These are phyloP conservation scores for Lepidium campestre DNA, from an alignment of 441 rosid genomes.

Conservation along the genomic window DNA sequence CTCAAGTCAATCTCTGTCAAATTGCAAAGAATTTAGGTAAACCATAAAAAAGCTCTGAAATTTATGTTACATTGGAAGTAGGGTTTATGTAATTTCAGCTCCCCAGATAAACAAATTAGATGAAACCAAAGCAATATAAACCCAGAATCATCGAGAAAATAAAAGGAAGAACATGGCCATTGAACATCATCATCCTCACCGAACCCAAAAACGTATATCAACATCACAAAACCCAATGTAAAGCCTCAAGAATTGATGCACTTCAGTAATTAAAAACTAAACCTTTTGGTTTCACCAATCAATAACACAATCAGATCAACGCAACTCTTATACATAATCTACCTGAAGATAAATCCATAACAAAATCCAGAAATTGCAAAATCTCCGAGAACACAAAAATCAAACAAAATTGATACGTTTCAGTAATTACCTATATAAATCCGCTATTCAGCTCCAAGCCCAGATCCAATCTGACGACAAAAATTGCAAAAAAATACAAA, in stretches of 20 bases:
- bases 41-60: background rate
- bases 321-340: background rate
- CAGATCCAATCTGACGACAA: conserved; percentile 52
- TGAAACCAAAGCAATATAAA: background rate
- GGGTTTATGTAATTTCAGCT: conserved; percentile 10
- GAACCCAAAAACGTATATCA: conserved; percentile 3
- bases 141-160: background rate
- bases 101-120: conserved; percentile 9
- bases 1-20: conserved; percentile 20
- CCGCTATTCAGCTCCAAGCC: conserved; percentile 21
- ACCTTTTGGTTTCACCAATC: conserved; percentile 5
- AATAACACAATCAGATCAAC: conserved; percentile 34
- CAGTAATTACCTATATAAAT: conserved; percentile 32
- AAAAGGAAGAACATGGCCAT: conserved; percentile 10
- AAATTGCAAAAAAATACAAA: background rate
- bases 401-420: background rate
- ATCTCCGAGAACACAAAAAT: background rate
- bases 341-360: conserved; percentile 9
- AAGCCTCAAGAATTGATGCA: conserved; percentile 17
- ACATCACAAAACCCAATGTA: conserved; percentile 13
- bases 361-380: conserved; percentile 24
- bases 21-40: background rate
- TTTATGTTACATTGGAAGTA: conserved; percentile 16
- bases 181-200: conserved; percentile 19
- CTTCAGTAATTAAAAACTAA: conserved; percentile 2